These are phyloP conservation scores for Digitaria exilis DNA, from an alignment of 202 grass and related monocot genomes.

Conservation along the genomic window DNA sequence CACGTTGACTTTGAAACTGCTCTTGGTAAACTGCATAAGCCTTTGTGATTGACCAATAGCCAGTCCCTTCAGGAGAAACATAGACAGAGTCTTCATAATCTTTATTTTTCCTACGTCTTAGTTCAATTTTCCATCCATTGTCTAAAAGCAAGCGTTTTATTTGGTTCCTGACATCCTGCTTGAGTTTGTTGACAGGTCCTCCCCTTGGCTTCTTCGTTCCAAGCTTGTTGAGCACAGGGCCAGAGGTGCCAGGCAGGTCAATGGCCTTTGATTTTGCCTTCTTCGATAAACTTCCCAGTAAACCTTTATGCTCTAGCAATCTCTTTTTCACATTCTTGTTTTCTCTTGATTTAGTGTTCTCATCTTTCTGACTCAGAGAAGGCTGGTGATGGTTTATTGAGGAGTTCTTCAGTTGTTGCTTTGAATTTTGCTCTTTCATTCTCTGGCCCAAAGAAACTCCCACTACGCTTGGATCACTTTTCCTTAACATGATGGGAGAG, in stretches of 20 bases:
- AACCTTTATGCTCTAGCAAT: constrained; percentile 45
- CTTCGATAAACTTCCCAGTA: constrained; percentile 38
- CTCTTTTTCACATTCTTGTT: constrained; percentile 47
- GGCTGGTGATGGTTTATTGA: constrained; percentile 32
- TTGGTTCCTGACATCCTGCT: constrained; percentile 80
- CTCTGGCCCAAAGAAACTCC: constrained; percentile 54
- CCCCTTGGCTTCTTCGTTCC: constrained; percentile 45
- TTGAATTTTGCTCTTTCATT: constrained; percentile 45
- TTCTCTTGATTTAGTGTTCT: constrained; percentile 20
- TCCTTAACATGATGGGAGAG: constrained; percentile 46
- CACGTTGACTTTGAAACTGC: constrained; percentile 41
- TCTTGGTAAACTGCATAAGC: constrained; percentile 89
- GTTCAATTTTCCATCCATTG: constrained; percentile 93
- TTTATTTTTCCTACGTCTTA: constrained; percentile 74
- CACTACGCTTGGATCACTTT: constrained; percentile 55
- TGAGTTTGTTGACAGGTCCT: constrained; percentile 50
- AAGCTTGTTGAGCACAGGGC: constrained; percentile 34
- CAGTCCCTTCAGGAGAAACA: constrained; percentile 75
- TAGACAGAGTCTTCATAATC: constrained; percentile 92
- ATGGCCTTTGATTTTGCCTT: constrained; percentile 39
- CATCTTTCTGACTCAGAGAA: constrained; percentile 34
- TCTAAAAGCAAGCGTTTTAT: constrained; percentile 74
- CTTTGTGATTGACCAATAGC: constrained; percentile 97
- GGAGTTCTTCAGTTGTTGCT: constrained; percentile 46
- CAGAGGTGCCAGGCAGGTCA: constrained; percentile 33